These are phyloP conservation scores for Prunus mongolica DNA, from an alignment of 306 rosid species.

Conservation along the genomic window DNA sequence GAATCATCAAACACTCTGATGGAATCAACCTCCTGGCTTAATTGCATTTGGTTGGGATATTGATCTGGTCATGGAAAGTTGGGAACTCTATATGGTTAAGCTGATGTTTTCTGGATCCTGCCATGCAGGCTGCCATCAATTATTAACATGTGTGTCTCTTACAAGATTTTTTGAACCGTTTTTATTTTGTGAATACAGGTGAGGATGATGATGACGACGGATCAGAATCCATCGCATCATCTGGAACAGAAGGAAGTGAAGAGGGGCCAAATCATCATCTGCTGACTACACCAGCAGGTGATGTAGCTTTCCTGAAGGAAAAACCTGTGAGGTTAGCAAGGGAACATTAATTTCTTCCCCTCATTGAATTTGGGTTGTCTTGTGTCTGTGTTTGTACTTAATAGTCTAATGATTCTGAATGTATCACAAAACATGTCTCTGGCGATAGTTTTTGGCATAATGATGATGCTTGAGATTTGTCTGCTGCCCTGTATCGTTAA, in stretches of 20 bases:
- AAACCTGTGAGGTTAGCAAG: constrained; percentile 64
- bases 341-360: constrained; percentile 43
- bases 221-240: constrained; percentile 57
- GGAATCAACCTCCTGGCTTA: not conserved
- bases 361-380: constrained; percentile 18
- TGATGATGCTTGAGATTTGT: constrained; percentile 28
- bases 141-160: not conserved
- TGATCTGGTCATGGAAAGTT: not conserved
- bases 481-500: constrained; percentile 21
- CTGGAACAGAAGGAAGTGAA: constrained; percentile 51
- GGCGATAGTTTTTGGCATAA: constrained; percentile 26
- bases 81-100: not conserved
- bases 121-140: not conserved
- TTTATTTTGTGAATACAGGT: constrained; percentile 38
- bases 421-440: constrained; percentile 28
- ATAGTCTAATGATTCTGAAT: constrained; percentile 18
- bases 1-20: not conserved
- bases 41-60: not conserved
- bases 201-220: constrained; percentile 69
- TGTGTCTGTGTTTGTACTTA: constrained; percentile 25
- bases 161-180: not conserved
- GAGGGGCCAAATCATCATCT: constrained; percentile 67
- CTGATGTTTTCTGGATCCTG: not conserved
- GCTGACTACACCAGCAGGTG: constrained; percentile 46
- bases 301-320: constrained; percentile 70